Conservation (phyloP, 2,329 filamentous ascomycete genomes). For the Gnomoniopsis sp. region DNA sequence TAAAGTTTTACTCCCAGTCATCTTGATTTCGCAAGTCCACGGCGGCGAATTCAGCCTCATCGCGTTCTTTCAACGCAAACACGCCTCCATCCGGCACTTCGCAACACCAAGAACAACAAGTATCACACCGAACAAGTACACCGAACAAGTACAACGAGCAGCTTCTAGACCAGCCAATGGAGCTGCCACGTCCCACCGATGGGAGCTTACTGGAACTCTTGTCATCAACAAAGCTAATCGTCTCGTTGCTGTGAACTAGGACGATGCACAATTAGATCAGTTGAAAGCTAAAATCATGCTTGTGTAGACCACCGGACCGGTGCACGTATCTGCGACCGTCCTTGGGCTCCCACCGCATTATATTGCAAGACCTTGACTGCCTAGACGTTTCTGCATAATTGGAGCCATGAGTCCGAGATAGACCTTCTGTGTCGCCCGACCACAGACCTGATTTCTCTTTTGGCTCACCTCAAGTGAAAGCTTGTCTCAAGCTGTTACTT, state of each 20-base stretch:
- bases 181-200: neutral
- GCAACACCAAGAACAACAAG: neutral
- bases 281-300: too few relatives aligned
- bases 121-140: neutral
- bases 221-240: too few relatives aligned
- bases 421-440: neutral
- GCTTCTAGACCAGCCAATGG: neutral
- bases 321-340: neutral
- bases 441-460: neutral
- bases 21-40: neutral
- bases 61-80: neutral
- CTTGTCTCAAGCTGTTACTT: neutral
- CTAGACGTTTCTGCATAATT: neutral
- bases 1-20: neutral
- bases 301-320: too few relatives aligned
- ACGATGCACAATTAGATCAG: too few relatives aligned
- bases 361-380: neutral
- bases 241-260: too few relatives aligned
- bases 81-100: neutral
- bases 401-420: neutral
- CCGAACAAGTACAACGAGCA: neutral
- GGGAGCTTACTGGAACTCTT: too few relatives aligned
- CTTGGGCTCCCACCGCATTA: too few relatives aligned
- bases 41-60: too few relatives aligned
- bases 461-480: neutral